These are phyloP conservation scores for Citrus reticulata DNA, from an alignment of 345 rosid genomes.

Conservation along the genomic window DNA sequence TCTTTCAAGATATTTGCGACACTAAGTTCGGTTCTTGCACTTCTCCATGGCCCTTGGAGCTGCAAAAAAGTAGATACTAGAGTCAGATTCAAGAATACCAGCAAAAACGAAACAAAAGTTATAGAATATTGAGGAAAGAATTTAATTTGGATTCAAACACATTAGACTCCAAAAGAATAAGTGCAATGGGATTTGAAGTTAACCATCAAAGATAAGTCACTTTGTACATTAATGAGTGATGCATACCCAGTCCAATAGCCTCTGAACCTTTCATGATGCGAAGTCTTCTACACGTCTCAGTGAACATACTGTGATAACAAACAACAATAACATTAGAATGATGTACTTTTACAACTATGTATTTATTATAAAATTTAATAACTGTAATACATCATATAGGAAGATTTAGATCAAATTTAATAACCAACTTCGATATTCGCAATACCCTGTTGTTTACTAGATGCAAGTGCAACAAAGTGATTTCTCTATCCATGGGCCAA, in stretches of 20 bases:
- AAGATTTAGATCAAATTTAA: background rate
- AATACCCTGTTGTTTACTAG: background rate
- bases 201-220: background rate
- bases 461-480: background rate
- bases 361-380: background rate
- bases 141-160: background rate
- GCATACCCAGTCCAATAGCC: slow-evolving; percentile 48
- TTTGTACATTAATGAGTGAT: background rate
- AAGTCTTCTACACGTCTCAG: slow-evolving; percentile 42
- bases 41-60: slow-evolving; percentile 55
- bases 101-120: background rate
- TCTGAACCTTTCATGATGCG: slow-evolving; percentile 50
- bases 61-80: slow-evolving; percentile 18
- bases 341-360: background rate
- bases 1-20: slow-evolving; percentile 9
- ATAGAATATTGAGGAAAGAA: too few relatives aligned
- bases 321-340: background rate
- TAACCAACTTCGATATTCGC: background rate
- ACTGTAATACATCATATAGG: background rate
- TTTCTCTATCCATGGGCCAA: background rate
- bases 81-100: background rate
- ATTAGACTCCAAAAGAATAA: background rate
- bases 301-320: slow-evolving; percentile 43
- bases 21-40: slow-evolving; percentile 35
- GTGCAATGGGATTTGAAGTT: background rate